A percentile compares a stretch with the other conserved stretches of the same genome.
Evolutionary conservation across 768 basidiomycete genomes (phyloP).

Genomic region (Psilocybe cubensis): DNA sequence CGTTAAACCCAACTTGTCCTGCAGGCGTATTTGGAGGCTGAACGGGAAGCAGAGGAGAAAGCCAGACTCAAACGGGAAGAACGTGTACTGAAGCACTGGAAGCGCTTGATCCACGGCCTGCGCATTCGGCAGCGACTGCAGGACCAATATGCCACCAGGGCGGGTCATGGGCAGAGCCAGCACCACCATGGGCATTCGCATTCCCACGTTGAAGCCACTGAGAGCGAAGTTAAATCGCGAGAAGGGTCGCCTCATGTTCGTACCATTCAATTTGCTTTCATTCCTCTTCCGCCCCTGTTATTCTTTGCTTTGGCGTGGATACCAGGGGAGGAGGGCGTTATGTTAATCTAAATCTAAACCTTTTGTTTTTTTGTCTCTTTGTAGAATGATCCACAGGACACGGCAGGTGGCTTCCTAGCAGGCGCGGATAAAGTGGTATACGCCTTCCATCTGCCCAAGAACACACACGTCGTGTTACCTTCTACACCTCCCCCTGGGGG

Average conservation of each 20-base stretch:
- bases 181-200: neutral
- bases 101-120: slow-evolving; percentile 83
- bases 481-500: slow-evolving; percentile 8
- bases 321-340: neutral
- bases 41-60: slow-evolving; percentile 77
- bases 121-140: slow-evolving; percentile 84
- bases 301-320: neutral
- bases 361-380: slow-evolving; percentile 7
- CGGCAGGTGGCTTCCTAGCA: slow-evolving; percentile 69
- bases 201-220: slow-evolving; percentile 8
- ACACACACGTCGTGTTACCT: slow-evolving; percentile 39
- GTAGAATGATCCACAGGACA: slow-evolving; percentile 23
- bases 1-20: slow-evolving; percentile 8
- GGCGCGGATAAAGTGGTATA: slow-evolving; percentile 76
- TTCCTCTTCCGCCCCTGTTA: too few species aligned
- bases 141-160: slow-evolving; percentile 65
- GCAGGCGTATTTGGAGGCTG: slow-evolving; percentile 86
- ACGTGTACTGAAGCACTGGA: slow-evolving; percentile 86
- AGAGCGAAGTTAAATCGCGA: slow-evolving; percentile 15
- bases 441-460: slow-evolving; percentile 71
- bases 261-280: too few species aligned
- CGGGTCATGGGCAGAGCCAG: slow-evolving; percentile 22
- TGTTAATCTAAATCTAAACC: neutral
- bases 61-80: slow-evolving; percentile 78
- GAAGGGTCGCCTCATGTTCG: slow-evolving; percentile 20